Base-by-base conservation (phyloP, 177 flowering plant genomes). In the Vitis hybrid region DNA sequence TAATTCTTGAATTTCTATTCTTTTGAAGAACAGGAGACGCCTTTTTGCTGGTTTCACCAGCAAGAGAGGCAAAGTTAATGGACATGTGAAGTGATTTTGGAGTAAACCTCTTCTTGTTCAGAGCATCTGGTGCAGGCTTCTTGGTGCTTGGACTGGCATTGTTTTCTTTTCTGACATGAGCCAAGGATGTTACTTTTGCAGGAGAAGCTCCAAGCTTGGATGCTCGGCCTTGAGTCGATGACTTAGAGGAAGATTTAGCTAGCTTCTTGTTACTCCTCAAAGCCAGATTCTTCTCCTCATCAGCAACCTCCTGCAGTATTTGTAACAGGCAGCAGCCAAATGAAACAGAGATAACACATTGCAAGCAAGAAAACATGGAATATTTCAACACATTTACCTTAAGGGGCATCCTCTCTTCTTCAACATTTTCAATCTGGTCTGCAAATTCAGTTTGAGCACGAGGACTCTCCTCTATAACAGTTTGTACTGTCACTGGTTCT, bases 51-150 rank as follows among this genome's bases (percentile, higher is more conserved):
- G 70, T 72, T 72, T 75, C 79, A 23, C 52, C 68, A 56, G 69
- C 60, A 58, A 45, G 63, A 74, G 87, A 77, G 72, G 77, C 59
- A 17, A 82, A 80, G 79, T 75, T 83, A 66, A 87, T 74, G 7
- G 95, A 90, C 91, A 85, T 83, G 68, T 89, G 88, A 67, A 88
- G 77, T 10, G 88, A 77, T 69, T 71, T 87, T 71, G 83, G 75
- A 32, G 74, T 72, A 21, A 73, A 66, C 75, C 72, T 76, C 75
- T 69, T 84, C 64, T 78, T 84, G 57, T 78, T 73, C 55, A 60
- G 49, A 9, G 65, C 55, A 52, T 78, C 77, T 50, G 60, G 74
- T 62, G 73, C 71, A 30, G 61, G n/a, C 60, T 71, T 79, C 66
- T 73, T 81, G 54, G 73, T 64, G 50, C 49, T 75, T 32, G 75